Base-by-base conservation (phyloP, 495 filamentous ascomycete species). In the Chaetomium cochliodes region DNA sequence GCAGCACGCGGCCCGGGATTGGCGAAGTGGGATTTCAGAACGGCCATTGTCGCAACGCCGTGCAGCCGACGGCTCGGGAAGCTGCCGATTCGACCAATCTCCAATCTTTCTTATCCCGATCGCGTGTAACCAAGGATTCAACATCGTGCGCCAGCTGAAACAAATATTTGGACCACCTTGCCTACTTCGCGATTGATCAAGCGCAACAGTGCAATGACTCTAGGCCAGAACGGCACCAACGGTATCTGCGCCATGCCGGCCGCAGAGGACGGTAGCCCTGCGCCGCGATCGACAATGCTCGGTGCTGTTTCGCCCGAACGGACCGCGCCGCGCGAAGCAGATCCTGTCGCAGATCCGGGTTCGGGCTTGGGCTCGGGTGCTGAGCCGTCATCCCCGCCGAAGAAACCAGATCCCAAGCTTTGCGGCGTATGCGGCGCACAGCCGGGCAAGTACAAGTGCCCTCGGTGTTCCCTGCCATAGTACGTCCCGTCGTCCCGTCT, bases 371-470 rank as follows among this genome's bases (percentile, higher is more conserved):
- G 26, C 16, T 30, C 58, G 18, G 51, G 58, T 41, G 26, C 20
- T 26, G 63, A 59, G 26, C 49, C 58, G 13, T 33, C 60, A 16
- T 18, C 53, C 9, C 55, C 67, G 37, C 51, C 47, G 30, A 63
- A 33, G 37, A 68, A 65, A 46, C 62, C 62, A 7, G 66, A 50
- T 12, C 53, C 58, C 18, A 74, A 69, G 44, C 25, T 78, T 5
- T 90, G 88, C 67, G 81, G 81, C 65, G 83, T 90, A 20, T 90
- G 87, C 74, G 76, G 80, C 57, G 74, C 74, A 56, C 78, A 87
- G 52, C 72, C 75, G 25, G 81, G 76, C 28, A 89, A 86, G 70
- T 90, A 90, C 72, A 87, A 88, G 58, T 90, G 88, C 74, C 83
- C 85, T 3, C 81, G 79, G 37, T 90, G 88, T 70, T 72, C 69